Evolutionary conservation across 202 grass and related monocot species (phyloP), one percentile per base, ranked within the genome.

Genomic region (Bolboschoenoplectus hybrid): DNA sequence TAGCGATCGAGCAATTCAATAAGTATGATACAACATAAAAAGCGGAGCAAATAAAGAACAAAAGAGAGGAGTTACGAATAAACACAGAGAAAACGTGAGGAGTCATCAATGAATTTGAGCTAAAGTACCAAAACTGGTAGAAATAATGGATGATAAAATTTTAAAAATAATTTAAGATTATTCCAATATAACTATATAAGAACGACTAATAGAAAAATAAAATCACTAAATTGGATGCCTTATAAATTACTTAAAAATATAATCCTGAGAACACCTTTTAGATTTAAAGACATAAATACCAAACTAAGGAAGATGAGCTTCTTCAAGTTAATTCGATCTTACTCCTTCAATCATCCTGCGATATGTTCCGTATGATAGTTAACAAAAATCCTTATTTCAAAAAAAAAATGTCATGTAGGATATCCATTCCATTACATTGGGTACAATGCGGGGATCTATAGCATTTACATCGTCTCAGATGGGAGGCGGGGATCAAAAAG

Each of bases 401-500:
- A 26, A 26, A 26, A 26, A 39, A 5, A 13, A 13, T 75, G 50
- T 7, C 13, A 9, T 74, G n/a, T 35, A 35, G 11, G 20, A 36
- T 76, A 53, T 36, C 0, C 7, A 36, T 12, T 44, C 43, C 1
- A 47, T 26, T 50, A 20, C 14, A 11, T 2, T 53, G 75, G 53
- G 75, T 79, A 58, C 52, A 60, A 2, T 40, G 75, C 1, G 75
- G 75, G 75, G 14, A 0, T 2, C 35, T 43, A 52, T 60, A 79
- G 4, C 10, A 7, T n/a, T 58, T 79, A 58, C 13, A 0, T 9
- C 3, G 0, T 56, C 14, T 43, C 35, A 3, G 35, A n/a, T 41
- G 52, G 9, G 51, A 60, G 75, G 75, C 75, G 75, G 75, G 75
- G 52, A 79, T 79, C 3, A 41, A n/a, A 45, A 35, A 40, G 7